Percentiles rank a stretch among this genome's conserved stretches.
phyloP scores from a whole-genome alignment of 2,329 filamentous ascomycete genomes.

The Paecilomyces sp. region DNA sequence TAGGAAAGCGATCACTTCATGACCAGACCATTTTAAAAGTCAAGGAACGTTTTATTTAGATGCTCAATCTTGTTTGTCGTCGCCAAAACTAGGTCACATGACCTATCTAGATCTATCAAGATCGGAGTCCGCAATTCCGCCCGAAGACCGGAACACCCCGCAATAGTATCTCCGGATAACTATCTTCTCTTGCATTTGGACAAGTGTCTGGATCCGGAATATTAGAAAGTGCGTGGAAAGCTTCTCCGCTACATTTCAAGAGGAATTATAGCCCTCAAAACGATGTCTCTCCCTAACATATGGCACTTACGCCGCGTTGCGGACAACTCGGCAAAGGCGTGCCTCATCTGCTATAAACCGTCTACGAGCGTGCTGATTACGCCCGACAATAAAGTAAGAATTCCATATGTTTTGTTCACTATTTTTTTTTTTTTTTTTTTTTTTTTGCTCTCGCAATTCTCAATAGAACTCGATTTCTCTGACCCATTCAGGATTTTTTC shows the following conservation, averaged over 20 bases:
- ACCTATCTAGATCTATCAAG: background rate
- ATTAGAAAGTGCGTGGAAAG: background rate
- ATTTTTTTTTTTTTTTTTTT: background rate
- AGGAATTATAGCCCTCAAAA: background rate
- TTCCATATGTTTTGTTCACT: background rate
- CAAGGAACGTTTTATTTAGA: too few relatives aligned
- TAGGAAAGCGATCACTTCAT: too few relatives aligned
- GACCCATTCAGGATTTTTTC: conserved; percentile 69
- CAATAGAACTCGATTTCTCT: background rate
- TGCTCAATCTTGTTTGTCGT: background rate
- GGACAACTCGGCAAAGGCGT: conserved; percentile 73
- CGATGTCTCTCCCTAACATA: conserved; percentile 56
- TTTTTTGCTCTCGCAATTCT: background rate
- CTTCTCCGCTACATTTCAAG: background rate
- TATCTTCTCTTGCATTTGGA: background rate
- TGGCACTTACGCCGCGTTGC: conserved; percentile 85
- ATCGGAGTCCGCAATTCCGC: background rate
- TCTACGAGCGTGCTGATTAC: conserved; percentile 83
- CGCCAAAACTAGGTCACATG: background rate
- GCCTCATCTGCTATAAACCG: conserved; percentile 86
- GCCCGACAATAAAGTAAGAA: conserved; percentile 71
- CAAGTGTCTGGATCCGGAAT: background rate
- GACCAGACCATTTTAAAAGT: too few relatives aligned
- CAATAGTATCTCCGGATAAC: background rate
- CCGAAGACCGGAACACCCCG: background rate